Percentiles rank a stretch among this genome's conserved stretches.
Evolutionary conservation across 192 early-diverging fungal genomes (phyloP).

Genomic region (Entrophospora sp.): DNA sequence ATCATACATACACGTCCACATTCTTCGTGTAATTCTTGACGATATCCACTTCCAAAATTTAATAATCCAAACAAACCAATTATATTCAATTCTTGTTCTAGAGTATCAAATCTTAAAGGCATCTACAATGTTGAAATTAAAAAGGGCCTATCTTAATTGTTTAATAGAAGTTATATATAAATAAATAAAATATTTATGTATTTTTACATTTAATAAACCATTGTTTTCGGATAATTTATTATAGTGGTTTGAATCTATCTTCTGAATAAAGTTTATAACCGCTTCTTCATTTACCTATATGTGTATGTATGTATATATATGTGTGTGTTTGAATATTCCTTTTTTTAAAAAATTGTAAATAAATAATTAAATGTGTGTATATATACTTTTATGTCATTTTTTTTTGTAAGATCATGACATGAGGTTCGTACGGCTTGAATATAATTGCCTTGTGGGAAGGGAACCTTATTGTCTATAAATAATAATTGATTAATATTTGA

Average conservation of each 20-base stretch:
- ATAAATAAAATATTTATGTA: neutral
- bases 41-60: slow-evolving; percentile 71
- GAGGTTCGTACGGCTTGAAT: neutral
- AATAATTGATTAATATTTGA: neutral
- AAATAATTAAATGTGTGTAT: neutral
- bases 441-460: neutral
- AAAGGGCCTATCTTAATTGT: neutral
- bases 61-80: slow-evolving; percentile 67
- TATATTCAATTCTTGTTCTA: slow-evolving; percentile 70
- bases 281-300: neutral
- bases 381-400: neutral
- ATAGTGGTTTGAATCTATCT: neutral
- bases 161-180: neutral
- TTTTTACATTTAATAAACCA: neutral
- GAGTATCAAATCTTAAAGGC: slow-evolving; percentile 67
- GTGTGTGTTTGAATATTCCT: too few species aligned
- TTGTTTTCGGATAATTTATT: neutral
- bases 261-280: neutral
- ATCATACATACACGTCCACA: slow-evolving; percentile 38
- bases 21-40: slow-evolving; percentile 52
- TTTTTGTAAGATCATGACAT: neutral
- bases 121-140: slow-evolving; percentile 22
- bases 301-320: too few species aligned
- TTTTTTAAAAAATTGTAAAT: neutral
- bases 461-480: neutral